Conservation (phyloP, 495 filamentous ascomycete species). For the Aspergillus cavernicola region DNA sequence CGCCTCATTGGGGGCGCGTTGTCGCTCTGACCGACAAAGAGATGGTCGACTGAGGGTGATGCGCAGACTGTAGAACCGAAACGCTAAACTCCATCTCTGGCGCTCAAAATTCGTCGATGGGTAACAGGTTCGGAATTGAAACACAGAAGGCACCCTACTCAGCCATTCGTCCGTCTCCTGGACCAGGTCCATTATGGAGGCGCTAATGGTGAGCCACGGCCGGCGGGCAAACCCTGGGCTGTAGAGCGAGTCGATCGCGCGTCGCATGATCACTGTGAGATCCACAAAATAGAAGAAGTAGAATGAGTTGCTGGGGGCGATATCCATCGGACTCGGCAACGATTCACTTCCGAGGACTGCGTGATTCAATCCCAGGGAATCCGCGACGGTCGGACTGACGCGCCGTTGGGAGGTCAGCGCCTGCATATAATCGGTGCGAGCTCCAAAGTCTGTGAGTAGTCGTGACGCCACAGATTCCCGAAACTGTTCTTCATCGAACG, state of each 20-base stretch:
- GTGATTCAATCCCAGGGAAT: not conserved
- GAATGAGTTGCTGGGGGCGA: slow-evolving; percentile 32
- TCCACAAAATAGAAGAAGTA: slow-evolving; percentile 43
- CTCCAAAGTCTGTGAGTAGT: slow-evolving; percentile 24
- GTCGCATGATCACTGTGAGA: slow-evolving; percentile 43
- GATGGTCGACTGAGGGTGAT: slow-evolving; percentile 57
- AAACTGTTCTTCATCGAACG: slow-evolving; percentile 50
- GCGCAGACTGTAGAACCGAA: slow-evolving; percentile 51
- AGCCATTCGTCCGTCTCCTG: slow-evolving; percentile 48
- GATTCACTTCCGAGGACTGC: not conserved
- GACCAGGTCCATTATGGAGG: slow-evolving; percentile 44
- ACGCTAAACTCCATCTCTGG: slow-evolving; percentile 33
- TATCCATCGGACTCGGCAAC: not conserved
- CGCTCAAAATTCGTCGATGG: slow-evolving; percentile 18
- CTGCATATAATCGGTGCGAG: slow-evolving; percentile 18
- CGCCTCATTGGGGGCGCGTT: slow-evolving; percentile 2
- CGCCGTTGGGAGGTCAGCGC: slow-evolving; percentile 10
- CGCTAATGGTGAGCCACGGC: slow-evolving; percentile 52
- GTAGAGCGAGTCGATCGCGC: slow-evolving; percentile 51
- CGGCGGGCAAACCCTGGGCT: slow-evolving; percentile 43
- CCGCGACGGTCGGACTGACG: not conserved
- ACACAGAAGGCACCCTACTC: slow-evolving; percentile 37
- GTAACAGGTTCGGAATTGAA: slow-evolving; percentile 33
- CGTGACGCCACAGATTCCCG: slow-evolving; percentile 22
- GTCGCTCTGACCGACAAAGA: slow-evolving; percentile 35